Evolutionary conservation across 73 alveolate species (phyloP).

Genomic region (Tetrahymena borealis): DNA sequence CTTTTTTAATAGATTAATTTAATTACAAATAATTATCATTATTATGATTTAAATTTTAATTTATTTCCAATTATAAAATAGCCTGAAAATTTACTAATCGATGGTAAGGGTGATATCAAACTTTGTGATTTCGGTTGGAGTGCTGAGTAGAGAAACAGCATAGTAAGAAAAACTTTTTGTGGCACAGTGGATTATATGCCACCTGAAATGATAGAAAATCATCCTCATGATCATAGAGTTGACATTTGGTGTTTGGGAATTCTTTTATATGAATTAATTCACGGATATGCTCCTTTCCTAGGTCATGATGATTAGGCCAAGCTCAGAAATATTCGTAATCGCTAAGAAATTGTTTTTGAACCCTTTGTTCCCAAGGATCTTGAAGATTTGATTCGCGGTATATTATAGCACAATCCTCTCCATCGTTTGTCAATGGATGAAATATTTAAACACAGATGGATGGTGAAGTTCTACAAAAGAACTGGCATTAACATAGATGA

Average conservation of each 20-base stretch:
- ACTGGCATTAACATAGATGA: background rate
- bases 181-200: constrained; percentile 70
- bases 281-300: constrained; percentile 83
- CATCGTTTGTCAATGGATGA: constrained; percentile 73
- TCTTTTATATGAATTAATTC: constrained; percentile 76
- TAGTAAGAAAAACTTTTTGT: constrained; percentile 59
- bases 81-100: constrained; percentile 77
- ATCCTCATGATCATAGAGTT: constrained; percentile 66
- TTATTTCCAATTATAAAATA: background rate
- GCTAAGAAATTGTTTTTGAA: constrained; percentile 56
- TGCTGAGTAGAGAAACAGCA: constrained; percentile 54
- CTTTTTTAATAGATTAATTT: too few relatives aligned
- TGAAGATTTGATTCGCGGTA: constrained; percentile 59
- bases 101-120: constrained; percentile 63
- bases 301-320: constrained; percentile 30
- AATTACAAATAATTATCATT: too few relatives aligned
- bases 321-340: constrained; percentile 41
- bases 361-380: constrained; percentile 58
- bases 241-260: constrained; percentile 92
- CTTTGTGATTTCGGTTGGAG: constrained; percentile 89
- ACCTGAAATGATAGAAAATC: constrained; percentile 86
- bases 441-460: constrained; percentile 87
- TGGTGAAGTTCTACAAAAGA: constrained; percentile 48
- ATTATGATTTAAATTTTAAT: background rate
- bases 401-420: constrained; percentile 61